Conservation (phyloP, 345 rosid genomes). For the Murraya paniculata region DNA sequence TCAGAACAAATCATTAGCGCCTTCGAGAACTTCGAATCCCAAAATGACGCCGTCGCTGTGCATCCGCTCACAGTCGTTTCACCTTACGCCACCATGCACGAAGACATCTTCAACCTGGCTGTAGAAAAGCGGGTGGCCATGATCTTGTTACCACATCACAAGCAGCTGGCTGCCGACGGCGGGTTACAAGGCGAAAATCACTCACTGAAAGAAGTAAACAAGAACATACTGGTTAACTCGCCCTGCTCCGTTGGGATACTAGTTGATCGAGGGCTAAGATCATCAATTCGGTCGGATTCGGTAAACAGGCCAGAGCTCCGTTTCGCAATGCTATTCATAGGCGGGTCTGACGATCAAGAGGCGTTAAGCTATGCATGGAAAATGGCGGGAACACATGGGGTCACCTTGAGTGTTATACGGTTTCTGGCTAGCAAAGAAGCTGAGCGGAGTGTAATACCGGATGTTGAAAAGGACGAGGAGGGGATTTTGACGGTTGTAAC, state of each 20-base stretch:
- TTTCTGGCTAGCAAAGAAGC: slow-evolving; percentile 17
- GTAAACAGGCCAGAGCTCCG: background rate
- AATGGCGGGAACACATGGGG: slow-evolving; percentile 13
- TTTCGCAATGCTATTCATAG: slow-evolving; percentile 26
- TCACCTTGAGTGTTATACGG: slow-evolving; percentile 16
- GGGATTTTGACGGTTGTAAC: background rate
- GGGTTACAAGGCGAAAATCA: slow-evolving; percentile 10
- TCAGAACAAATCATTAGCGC: slow-evolving; percentile 20
- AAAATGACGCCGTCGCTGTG: background rate
- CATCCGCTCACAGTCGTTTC: slow-evolving; percentile 32
- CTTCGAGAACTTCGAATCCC: slow-evolving; percentile 15
- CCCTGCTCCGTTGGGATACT: slow-evolving; percentile 35
- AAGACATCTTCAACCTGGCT: slow-evolving; percentile 26
- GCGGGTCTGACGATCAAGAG: slow-evolving; percentile 32
- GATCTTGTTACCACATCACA: slow-evolving; percentile 32
- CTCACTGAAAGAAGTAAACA: slow-evolving; percentile 10
- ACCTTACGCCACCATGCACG: slow-evolving; percentile 31
- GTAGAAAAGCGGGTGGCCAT: slow-evolving; percentile 27
- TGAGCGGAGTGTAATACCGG: background rate
- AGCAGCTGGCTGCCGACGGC: slow-evolving; percentile 10
- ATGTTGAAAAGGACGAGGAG: background rate
- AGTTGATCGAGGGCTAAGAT: slow-evolving; percentile 27
- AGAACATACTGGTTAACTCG: slow-evolving; percentile 10
- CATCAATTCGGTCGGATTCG: background rate
- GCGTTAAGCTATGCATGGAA: slow-evolving; percentile 30